phyloP scores from a whole-genome alignment of 129 eudicot genomes.

The Pseudognaphalium luteoalbum region DNA sequence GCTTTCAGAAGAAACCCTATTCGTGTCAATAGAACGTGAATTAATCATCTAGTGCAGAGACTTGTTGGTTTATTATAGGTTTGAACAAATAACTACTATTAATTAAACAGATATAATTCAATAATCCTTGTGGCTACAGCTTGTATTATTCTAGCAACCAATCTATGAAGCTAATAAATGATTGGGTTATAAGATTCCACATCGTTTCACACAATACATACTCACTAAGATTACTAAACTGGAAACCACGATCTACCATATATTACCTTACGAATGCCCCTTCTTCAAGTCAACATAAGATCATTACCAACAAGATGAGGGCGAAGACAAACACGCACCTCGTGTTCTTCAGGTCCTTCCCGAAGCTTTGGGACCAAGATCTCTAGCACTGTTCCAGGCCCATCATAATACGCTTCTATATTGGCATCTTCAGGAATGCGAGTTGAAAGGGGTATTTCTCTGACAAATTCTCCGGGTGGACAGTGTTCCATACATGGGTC shows the following conservation, averaged over 20 bases:
- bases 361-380: slow-evolving; percentile 84
- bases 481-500: slow-evolving; percentile 83
- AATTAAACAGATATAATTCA: slow-evolving; percentile 5
- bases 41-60: slow-evolving; percentile 13
- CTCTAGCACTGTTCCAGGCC: slow-evolving; percentile 76
- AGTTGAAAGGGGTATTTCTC: slow-evolving; percentile 83
- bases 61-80: slow-evolving; percentile 15
- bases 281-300: slow-evolving; percentile 56
- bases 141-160: slow-evolving; percentile 33
- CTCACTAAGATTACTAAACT: slow-evolving; percentile 29
- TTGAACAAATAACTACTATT: slow-evolving; percentile 10
- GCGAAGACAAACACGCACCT: slow-evolving; percentile 82
- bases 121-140: slow-evolving; percentile 20
- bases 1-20: slow-evolving; percentile 2
- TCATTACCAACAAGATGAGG: slow-evolving; percentile 67
- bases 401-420: slow-evolving; percentile 91
- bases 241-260: slow-evolving; percentile 24
- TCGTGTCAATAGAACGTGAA: not conserved
- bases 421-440: slow-evolving; percentile 91
- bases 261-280: slow-evolving; percentile 2
- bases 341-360: slow-evolving; percentile 86
- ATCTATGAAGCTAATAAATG: slow-evolving; percentile 24
- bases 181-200: slow-evolving; percentile 9
- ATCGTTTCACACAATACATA: slow-evolving; percentile 22
- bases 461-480: slow-evolving; percentile 87